Evolutionary conservation across 2,329 filamentous ascomycete species (phyloP).

Genomic region (Acrodontium crateriforme): DNA sequence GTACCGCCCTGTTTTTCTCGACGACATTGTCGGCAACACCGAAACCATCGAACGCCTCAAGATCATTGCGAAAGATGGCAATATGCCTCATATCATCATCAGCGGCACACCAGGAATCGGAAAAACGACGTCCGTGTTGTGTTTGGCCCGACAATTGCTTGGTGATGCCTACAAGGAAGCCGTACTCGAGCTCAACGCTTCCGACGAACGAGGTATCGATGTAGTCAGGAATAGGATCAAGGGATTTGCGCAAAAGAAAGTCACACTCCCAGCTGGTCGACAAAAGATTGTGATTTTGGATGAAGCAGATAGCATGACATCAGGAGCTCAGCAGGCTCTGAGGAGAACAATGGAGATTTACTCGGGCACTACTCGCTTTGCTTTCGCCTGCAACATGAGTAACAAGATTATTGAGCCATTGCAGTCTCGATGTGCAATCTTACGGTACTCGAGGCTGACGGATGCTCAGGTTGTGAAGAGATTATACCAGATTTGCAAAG

Average conservation of each 20-base stretch:
- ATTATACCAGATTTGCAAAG: conserved; percentile 80
- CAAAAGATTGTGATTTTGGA: conserved; percentile 97
- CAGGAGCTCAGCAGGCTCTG: conserved; percentile 87
- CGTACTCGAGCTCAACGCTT: conserved; percentile 89
- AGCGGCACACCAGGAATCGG: conserved; percentile 99
- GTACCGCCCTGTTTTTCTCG: conserved; percentile 84
- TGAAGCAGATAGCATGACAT: conserved; percentile 95
- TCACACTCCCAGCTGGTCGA: conserved; percentile 75
- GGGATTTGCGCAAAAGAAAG: conserved; percentile 97
- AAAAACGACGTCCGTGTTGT: conserved; percentile 92
- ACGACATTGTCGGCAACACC: conserved; percentile 94
- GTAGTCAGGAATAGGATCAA: conserved; percentile 97
- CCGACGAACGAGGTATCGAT: conserved; percentile 92
- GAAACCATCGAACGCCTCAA: conserved; percentile 95
- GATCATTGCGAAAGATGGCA: conserved; percentile 95
- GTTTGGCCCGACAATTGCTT: conserved; percentile 78
- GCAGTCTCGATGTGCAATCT: conserved; percentile 89
- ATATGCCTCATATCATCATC: conserved; percentile 98
- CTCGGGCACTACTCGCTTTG: conserved; percentile 88
- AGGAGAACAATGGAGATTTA: conserved; percentile 98
- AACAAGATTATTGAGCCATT: conserved; percentile 99
- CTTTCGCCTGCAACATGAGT: conserved; percentile 95
- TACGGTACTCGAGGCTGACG: conserved; percentile 83
- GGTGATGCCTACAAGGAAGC: conserved; percentile 95
- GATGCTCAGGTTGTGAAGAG: conserved; percentile 87